Percentiles rank a stretch among this genome's conserved stretches.
These are phyloP conservation scores for Blastobotrys parvus DNA, from an alignment of 805 yeast species.

Conservation along the genomic window DNA sequence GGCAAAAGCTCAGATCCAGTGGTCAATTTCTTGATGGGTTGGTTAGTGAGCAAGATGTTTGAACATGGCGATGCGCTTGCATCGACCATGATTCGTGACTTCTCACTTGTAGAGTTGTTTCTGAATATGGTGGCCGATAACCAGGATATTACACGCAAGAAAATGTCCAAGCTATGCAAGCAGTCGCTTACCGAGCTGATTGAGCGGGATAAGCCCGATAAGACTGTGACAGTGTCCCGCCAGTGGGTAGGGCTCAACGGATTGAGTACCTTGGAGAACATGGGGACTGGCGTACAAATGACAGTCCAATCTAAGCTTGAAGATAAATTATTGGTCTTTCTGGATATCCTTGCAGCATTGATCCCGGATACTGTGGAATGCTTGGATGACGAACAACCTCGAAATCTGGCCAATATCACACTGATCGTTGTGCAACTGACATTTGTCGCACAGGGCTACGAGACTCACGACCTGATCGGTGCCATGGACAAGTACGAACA, in stretches of 20 bases:
- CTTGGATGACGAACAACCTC: neutral
- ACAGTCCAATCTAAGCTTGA: neutral
- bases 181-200: neutral
- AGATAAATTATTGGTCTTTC: neutral
- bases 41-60: conserved; percentile 6
- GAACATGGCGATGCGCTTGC: conserved; percentile 11
- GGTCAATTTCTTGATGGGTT: conserved; percentile 8
- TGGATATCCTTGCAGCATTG: neutral
- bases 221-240: conserved; percentile 1
- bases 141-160: conserved; percentile 5
- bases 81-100: conserved; percentile 3
- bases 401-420: neutral
- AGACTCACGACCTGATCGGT: neutral
- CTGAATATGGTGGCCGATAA: conserved; percentile 8
- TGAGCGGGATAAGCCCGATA: neutral
- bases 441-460: neutral
- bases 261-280: conserved; percentile 5
- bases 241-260: conserved; percentile 9
- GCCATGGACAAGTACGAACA: neutral
- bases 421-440: neutral
- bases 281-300: neutral
- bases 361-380: neutral
- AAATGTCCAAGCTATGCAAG: neutral
- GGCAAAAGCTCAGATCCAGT: conserved; percentile 5
- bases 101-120: conserved; percentile 3